Percentiles rank a stretch among this genome's conserved stretches.
These are phyloP conservation scores for Brassica rapa DNA, from an alignment of 345 rosid genomes.

Conservation along the genomic window DNA sequence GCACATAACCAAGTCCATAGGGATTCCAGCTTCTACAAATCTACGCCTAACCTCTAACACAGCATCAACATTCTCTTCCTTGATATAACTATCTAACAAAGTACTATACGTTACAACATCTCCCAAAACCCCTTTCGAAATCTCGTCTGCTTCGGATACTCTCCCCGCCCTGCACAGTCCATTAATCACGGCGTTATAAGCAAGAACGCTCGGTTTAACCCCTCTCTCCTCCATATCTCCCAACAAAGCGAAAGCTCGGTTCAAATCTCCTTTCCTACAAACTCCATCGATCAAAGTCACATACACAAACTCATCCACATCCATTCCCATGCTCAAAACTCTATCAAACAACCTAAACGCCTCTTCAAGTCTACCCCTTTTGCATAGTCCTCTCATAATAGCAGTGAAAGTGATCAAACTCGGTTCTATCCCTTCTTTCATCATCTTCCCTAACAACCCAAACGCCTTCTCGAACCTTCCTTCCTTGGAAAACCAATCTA, in stretches of 20 bases:
- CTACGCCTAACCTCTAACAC: constrained; percentile 56
- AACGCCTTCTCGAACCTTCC: constrained; percentile 48
- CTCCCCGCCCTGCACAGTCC: constrained; percentile 73
- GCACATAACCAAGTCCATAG: constrained; percentile 70
- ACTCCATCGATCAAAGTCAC: constrained; percentile 74
- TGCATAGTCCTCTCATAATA: constrained; percentile 62
- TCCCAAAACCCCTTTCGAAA: constrained; percentile 60
- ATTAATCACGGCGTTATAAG: constrained; percentile 64
- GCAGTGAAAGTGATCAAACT: constrained; percentile 61
- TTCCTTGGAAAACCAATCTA: constrained; percentile 58
- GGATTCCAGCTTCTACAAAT: constrained; percentile 51
- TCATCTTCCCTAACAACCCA: constrained; percentile 67
- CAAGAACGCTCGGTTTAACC: constrained; percentile 55
- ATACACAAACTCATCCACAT: constrained; percentile 66
- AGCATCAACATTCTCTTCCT: constrained; percentile 56
- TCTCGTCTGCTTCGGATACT: constrained; percentile 63
- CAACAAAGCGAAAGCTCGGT: constrained; percentile 50
- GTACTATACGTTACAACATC: constrained; percentile 66
- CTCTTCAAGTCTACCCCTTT: constrained; percentile 59
- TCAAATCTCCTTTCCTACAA: constrained; percentile 61
- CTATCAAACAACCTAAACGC: constrained; percentile 58
- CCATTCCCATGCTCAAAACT: constrained; percentile 52
- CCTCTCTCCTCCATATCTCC: constrained; percentile 75
- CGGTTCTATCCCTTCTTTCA: constrained; percentile 55
- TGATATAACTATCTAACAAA: constrained; percentile 62